Conservation (phyloP, 352 stramenopile genomes). For the Peronospora destructor region DNA sequence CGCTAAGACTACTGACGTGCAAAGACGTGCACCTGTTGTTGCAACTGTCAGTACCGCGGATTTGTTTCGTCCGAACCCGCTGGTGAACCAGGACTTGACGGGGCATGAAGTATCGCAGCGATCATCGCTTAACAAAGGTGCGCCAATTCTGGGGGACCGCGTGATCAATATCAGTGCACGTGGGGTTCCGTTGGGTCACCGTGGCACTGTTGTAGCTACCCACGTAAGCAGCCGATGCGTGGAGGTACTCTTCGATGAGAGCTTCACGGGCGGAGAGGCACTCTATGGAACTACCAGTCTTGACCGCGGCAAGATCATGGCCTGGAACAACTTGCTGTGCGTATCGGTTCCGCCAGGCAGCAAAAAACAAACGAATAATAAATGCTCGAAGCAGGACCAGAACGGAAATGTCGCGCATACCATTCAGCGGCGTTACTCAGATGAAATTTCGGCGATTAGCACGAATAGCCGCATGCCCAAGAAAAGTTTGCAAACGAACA, state of each 20-base stretch:
- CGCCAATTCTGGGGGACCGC: slow-evolving; percentile 92
- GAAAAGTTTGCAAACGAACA: slow-evolving; percentile 21
- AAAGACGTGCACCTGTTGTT: slow-evolving; percentile 35
- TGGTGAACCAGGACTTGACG: slow-evolving; percentile 78
- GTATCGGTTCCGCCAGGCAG: slow-evolving; percentile 45
- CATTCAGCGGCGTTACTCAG: slow-evolving; percentile 11
- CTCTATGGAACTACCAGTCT: slow-evolving; percentile 93
- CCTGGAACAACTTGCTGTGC: slow-evolving; percentile 86
- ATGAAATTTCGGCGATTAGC: slow-evolving; percentile 17
- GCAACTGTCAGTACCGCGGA: slow-evolving; percentile 39
- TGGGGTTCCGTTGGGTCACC: slow-evolving; percentile 94
- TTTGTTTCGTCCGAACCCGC: slow-evolving; percentile 65
- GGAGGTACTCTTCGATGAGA: slow-evolving; percentile 95
- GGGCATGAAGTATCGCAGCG: slow-evolving; percentile 52
- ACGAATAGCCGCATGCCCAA: slow-evolving; percentile 21
- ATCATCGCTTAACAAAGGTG: slow-evolving; percentile 51
- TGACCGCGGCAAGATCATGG: slow-evolving; percentile 92
- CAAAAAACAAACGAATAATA: slow-evolving; percentile 20
- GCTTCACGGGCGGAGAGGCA: slow-evolving; percentile 94
- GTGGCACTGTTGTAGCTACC: slow-evolving; percentile 96
- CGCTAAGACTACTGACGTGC: slow-evolving; percentile 36
- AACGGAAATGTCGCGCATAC: slow-evolving; percentile 11
- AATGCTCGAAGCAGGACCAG: slow-evolving; percentile 10
- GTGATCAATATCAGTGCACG: slow-evolving; percentile 95
- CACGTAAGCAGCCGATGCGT: slow-evolving; percentile 95